These are phyloP conservation scores for Quillaja saponaria DNA, from an alignment of 306 rosid species.

Conservation along the genomic window DNA sequence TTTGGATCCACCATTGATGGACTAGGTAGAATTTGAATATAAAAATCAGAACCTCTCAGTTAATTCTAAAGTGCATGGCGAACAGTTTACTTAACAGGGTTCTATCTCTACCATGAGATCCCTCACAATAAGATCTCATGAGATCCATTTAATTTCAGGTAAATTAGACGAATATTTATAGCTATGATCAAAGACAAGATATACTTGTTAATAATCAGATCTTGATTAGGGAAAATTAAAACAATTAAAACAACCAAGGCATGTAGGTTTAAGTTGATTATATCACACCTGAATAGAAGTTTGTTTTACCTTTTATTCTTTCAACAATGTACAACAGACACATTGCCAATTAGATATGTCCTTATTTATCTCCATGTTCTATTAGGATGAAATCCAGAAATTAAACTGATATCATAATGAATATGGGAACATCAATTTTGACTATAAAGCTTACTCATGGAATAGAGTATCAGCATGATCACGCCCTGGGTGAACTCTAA, in stretches of 20 bases:
- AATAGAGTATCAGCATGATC: slow-evolving; percentile 84
- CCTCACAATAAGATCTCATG: background rate
- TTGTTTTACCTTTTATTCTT: too few relatives aligned
- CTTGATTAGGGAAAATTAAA: too few relatives aligned
- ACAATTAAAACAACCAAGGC: slow-evolving; percentile 7
- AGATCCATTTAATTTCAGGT: slow-evolving; percentile 6
- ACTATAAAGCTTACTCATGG: slow-evolving; percentile 76
- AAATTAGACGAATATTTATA: too few relatives aligned
- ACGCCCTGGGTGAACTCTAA: slow-evolving; percentile 75
- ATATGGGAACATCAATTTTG: slow-evolving; percentile 4
- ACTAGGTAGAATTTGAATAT: too few relatives aligned
- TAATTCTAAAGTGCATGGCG: too few relatives aligned
- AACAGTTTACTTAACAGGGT: too few relatives aligned
- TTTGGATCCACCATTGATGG: too few relatives aligned
- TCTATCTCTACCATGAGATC: slow-evolving; percentile 23
- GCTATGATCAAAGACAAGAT: too few relatives aligned
- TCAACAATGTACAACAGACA: slow-evolving; percentile 21
- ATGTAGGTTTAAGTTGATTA: slow-evolving; percentile 6
- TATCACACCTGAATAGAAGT: too few relatives aligned
- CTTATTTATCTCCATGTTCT: background rate
- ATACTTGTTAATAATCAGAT: too few relatives aligned
- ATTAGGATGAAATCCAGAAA: slow-evolving; percentile 20
- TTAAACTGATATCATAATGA: background rate
- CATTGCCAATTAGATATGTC: slow-evolving; percentile 16
- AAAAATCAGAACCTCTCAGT: too few relatives aligned